Conservation (phyloP, 495 filamentous ascomycete genomes). For the Lasiosphaeria ovina region DNA sequence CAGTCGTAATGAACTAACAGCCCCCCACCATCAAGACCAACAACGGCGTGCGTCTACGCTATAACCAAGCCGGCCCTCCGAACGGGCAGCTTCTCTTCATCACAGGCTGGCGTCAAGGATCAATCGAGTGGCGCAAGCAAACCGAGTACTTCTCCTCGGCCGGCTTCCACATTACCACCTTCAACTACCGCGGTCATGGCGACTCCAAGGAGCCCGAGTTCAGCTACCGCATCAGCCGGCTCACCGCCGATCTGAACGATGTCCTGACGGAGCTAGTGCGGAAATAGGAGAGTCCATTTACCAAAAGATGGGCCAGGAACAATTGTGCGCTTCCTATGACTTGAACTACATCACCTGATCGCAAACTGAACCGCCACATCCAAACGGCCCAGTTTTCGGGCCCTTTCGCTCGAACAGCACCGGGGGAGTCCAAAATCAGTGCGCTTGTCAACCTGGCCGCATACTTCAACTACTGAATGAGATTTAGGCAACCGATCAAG, state of each 20-base stretch:
- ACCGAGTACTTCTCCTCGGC: conserved; percentile 14
- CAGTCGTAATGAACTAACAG: too few relatives aligned
- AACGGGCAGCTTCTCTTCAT: conserved; percentile 16
- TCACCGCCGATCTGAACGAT: conserved; percentile 19
- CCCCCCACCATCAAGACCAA: conserved; percentile 8
- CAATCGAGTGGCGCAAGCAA: conserved; percentile 17
- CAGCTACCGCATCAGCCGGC: conserved; percentile 19
- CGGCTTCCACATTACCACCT: conserved; percentile 17
- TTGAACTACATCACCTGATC: too few relatives aligned
- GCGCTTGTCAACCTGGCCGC: too few relatives aligned
- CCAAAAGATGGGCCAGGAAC: too few relatives aligned
- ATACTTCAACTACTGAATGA: too few relatives aligned
- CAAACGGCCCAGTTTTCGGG: too few relatives aligned
- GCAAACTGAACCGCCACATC: too few relatives aligned
- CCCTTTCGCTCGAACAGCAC: too few relatives aligned
- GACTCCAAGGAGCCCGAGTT: conserved; percentile 17
- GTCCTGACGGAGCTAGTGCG: conserved; percentile 14
- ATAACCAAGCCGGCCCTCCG: conserved; percentile 12
- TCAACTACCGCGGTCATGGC: conserved; percentile 16
- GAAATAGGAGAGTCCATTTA: too few relatives aligned
- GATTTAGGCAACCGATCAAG: too few relatives aligned
- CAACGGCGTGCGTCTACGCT: conserved; percentile 11
- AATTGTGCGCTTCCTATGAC: too few relatives aligned
- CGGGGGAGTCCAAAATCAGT: too few relatives aligned
- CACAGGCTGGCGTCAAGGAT: conserved; percentile 15